Evolutionary conservation across 495 filamentous ascomycete genomes (phyloP), one percentile per base, ranked within the genome.

Genomic region (Saxispiralis lemnorum): DNA sequence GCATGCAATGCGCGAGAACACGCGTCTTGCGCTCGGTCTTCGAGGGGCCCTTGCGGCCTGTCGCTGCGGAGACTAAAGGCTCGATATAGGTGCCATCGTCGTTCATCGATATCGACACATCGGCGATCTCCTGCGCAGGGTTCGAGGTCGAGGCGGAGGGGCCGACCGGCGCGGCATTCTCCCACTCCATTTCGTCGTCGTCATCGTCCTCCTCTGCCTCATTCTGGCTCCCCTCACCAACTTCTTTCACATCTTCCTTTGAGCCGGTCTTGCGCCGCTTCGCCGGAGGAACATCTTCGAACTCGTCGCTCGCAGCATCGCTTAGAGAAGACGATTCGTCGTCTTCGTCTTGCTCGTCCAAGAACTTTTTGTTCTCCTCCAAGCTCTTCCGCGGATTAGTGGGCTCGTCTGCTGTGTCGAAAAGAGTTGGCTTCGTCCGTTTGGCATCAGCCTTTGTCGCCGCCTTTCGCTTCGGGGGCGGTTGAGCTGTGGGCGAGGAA

Each of bases 11-110:
- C 7, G 83, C 84, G 31, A 73, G 62, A 7, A 77, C 66, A 30
- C 89, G 69, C 33, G 88, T 83, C 46, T 71, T 70, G 46, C 84
- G 73, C 54, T 95, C 80, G 7, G 79, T 74, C 59, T 89, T 92
- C 15, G 77, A 81, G 0, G 83, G 81, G 0, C 84, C 88, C 62
- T 87, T 94, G 45, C 72, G 73, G 24, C 80, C 75, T 14, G 38
- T 49, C 31, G 37, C 50, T 41, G 54, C 48, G 21, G 35, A 37
- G 14, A 53, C 38, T 6, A 43, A 30, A 10, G 40, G 41, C 28
- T 48, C 50, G 7, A 35, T 35, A 16, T 31, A 56, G 32, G 24
- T 48, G 9, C 50, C 50, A 35, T 48, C 45, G 4, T 45, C 42
- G 14, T 48, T 46, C 20, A 53, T 35, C 13, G 50, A 41, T 14